phyloP scores from a whole-genome alignment of 1,284 basidiomycete species.

The Cutaneotrichosporon cavernicola region DNA sequence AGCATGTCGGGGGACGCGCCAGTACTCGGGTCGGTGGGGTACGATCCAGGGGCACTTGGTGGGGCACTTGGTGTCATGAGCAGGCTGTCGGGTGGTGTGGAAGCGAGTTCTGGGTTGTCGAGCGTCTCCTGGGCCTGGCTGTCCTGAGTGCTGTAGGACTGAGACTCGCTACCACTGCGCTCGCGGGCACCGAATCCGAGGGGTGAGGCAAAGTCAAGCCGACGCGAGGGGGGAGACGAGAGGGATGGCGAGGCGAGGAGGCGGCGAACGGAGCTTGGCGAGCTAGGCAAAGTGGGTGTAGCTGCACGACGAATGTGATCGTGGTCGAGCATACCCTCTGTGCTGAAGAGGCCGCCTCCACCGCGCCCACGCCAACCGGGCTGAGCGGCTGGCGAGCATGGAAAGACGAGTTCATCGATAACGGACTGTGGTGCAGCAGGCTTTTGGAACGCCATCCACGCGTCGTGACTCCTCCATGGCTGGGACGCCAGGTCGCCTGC shows the following conservation, averaged over 20 bases:
- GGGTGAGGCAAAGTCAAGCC: slow-evolving; percentile 9
- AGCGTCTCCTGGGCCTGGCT: neutral
- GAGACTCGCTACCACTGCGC: neutral
- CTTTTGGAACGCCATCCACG: slow-evolving; percentile 37
- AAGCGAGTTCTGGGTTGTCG: neutral
- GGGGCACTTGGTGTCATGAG: neutral
- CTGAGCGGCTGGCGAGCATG: slow-evolving; percentile 14
- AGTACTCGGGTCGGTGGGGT: neutral
- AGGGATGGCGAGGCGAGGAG: neutral
- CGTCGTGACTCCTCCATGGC: slow-evolving; percentile 41
- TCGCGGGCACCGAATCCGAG: neutral
- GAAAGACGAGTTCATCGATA: slow-evolving; percentile 17
- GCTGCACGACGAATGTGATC: slow-evolving; percentile 10
- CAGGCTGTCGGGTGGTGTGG: neutral
- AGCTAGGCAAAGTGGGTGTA: neutral
- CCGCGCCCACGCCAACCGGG: slow-evolving; percentile 27
- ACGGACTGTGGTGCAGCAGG: slow-evolving; percentile 5
- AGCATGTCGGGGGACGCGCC: slow-evolving; percentile 6
- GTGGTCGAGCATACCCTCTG: slow-evolving; percentile 11
- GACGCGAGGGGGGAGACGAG: neutral
- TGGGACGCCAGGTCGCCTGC: slow-evolving; percentile 23
- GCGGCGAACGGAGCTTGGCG: neutral
- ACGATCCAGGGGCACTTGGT: neutral
- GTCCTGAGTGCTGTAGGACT: neutral
- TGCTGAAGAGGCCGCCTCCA: slow-evolving; percentile 23